Conservation (phyloP, 768 basidiomycete species). For the Xerocomus potaroensis region DNA sequence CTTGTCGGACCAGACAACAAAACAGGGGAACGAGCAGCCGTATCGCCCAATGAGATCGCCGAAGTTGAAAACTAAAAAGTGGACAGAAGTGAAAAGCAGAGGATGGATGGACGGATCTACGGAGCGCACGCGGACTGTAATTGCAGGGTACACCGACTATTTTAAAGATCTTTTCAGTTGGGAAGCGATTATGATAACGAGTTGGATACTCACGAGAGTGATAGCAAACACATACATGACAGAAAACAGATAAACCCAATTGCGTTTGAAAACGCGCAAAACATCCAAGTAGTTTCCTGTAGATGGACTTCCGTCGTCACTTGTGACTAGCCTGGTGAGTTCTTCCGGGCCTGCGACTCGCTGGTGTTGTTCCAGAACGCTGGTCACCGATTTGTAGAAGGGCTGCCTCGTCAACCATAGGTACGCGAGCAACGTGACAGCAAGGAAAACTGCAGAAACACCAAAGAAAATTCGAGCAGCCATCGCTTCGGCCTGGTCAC, state of each 20-base stretch:
- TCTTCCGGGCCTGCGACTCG: constrained; percentile 26
- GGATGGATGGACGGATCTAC: constrained; percentile 66
- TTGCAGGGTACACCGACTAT: constrained; percentile 83
- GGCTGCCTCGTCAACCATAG: constrained; percentile 55
- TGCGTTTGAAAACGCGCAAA: constrained; percentile 55
- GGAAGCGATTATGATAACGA: background rate
- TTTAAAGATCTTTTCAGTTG: constrained; percentile 5
- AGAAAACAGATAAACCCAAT: constrained; percentile 65
- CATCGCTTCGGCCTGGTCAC: constrained; percentile 56
- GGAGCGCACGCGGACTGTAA: constrained; percentile 73
- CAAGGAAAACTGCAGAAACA: constrained; percentile 62
- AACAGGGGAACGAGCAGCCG: constrained; percentile 57
- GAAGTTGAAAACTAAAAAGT: constrained; percentile 72
- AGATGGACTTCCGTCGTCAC: constrained; percentile 19
- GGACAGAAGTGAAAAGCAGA: constrained; percentile 73
- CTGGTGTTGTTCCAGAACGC: constrained; percentile 39
- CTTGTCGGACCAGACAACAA: constrained; percentile 66
- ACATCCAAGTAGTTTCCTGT: constrained; percentile 41
- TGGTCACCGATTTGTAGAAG: constrained; percentile 52
- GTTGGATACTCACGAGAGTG: constrained; percentile 59
- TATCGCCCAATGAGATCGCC: constrained; percentile 73
- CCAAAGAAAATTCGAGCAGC: constrained; percentile 73
- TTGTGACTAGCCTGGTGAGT: constrained; percentile 34
- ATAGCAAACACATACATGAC: constrained; percentile 72
- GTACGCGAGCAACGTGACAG: constrained; percentile 51